A percentile compares a stretch with the other conserved stretches of the same genome.
Evolutionary conservation across 2,329 filamentous ascomycete genomes (phyloP).

Genomic region (Coniochaeta pulveracea): DNA sequence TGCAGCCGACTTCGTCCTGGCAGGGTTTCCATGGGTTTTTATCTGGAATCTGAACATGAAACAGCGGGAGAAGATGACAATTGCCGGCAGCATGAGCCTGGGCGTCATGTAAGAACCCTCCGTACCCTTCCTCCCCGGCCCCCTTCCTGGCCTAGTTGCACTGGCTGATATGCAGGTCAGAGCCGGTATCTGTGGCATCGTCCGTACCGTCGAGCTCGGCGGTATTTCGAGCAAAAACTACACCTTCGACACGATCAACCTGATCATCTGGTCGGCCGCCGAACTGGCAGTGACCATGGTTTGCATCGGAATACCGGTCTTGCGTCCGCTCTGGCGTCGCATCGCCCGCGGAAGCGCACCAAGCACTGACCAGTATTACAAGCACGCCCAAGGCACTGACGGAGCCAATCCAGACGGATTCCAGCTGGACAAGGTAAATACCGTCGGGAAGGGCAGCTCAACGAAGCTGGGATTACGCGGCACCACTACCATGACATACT

Average conservation of each 20-base stretch:
- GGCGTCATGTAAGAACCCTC: constrained; percentile 8
- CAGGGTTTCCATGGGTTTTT: constrained; percentile 9
- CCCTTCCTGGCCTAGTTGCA: neutral
- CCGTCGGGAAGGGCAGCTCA: neutral
- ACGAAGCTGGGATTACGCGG: neutral
- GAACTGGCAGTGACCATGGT: constrained; percentile 15
- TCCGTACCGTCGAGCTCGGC: constrained; percentile 7
- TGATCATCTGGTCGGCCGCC: constrained; percentile 13
- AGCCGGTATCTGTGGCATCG: constrained; percentile 10
- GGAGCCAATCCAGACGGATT: neutral
- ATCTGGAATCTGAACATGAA: constrained; percentile 10
- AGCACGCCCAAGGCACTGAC: neutral
- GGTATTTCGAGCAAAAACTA: constrained; percentile 8
- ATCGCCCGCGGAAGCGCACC: too few relatives aligned
- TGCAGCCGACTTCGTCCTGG: constrained; percentile 10
- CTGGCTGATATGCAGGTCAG: constrained; percentile 1
- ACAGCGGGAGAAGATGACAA: constrained; percentile 9
- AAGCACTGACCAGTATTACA: neutral
- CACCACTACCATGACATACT: neutral
- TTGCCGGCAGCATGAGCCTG: constrained; percentile 9
- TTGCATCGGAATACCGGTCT: constrained; percentile 12
- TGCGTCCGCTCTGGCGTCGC: constrained; percentile 11
- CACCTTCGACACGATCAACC: constrained; percentile 7
- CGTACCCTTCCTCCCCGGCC: neutral
- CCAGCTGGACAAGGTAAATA: neutral